Percentiles rank a stretch among this genome's conserved stretches.
Conservation (phyloP, 768 basidiomycete genomes). For the Podaxis rugospora region DNA sequence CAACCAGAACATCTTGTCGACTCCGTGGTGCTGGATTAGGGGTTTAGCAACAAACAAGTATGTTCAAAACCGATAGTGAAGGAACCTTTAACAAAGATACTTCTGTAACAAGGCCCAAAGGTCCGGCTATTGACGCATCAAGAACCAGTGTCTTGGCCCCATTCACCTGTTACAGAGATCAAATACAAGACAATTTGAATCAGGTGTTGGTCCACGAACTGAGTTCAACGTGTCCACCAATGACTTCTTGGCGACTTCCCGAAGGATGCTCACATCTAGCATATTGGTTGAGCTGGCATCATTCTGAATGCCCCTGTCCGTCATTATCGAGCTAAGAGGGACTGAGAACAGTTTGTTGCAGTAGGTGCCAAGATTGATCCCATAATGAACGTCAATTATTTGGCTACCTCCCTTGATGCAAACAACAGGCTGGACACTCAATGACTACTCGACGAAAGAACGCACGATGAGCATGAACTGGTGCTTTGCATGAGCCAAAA, state of each 20-base stretch:
- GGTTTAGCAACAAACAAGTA: not conserved
- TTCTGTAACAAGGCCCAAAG: constrained; percentile 92
- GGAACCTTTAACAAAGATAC: constrained; percentile 86
- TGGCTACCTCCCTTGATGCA: not conserved
- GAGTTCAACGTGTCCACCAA: constrained; percentile 84
- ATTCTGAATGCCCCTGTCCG: not conserved
- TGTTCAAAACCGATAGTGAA: not conserved
- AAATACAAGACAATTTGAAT: not conserved
- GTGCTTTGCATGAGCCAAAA: not conserved
- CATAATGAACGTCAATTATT: not conserved
- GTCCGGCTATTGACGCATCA: constrained; percentile 82
- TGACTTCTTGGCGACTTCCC: constrained; percentile 76
- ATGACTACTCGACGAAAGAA: not conserved
- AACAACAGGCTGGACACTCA: not conserved
- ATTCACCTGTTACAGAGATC: constrained; percentile 54
- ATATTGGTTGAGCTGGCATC: constrained; percentile 9
- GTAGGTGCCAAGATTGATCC: not conserved
- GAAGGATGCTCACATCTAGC: constrained; percentile 66
- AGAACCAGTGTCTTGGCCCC: constrained; percentile 97
- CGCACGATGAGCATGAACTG: not conserved
- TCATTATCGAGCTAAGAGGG: constrained; percentile 14
- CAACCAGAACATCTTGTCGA: constrained; percentile 99
- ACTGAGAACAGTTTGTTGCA: no score
- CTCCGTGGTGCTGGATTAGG: constrained; percentile 81
- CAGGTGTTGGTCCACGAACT: constrained; percentile 31